Evolutionary conservation across 2,329 filamentous ascomycete species (phyloP).

Genomic region (Chaetomium strumarium): DNA sequence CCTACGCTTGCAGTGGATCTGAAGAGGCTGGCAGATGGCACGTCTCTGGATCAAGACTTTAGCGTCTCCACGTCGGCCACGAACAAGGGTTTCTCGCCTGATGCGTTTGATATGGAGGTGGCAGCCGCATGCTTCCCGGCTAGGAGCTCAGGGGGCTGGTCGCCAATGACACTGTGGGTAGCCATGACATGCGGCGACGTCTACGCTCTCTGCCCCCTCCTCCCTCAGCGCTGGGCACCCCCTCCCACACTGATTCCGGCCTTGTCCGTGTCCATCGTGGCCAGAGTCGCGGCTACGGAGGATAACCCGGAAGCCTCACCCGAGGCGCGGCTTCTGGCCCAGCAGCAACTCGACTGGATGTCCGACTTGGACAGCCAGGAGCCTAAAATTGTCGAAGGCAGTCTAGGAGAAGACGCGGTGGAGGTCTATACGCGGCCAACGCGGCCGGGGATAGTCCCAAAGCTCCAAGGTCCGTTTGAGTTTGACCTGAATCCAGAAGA

Average conservation of each 20-base stretch:
- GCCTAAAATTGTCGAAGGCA: constrained; percentile 47
- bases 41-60: constrained; percentile 76
- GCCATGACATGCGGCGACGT: constrained; percentile 93
- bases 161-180: constrained; percentile 92
- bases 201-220: constrained; percentile 84
- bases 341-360: constrained; percentile 64
- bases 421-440: constrained; percentile 54
- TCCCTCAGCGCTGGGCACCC: constrained; percentile 81
- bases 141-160: constrained; percentile 73
- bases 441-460: constrained; percentile 52
- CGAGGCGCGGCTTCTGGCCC: constrained; percentile 50
- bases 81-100: constrained; percentile 79
- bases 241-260: constrained; percentile 73
- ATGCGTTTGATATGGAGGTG: constrained; percentile 89
- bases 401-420: constrained; percentile 42
- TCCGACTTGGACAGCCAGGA: constrained; percentile 59
- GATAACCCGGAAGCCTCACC: constrained; percentile 51
- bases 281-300: constrained; percentile 59
- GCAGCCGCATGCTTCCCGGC: constrained; percentile 76
- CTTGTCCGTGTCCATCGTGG: constrained; percentile 74
- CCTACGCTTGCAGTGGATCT: constrained; percentile 81
- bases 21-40: constrained; percentile 81
- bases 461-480: constrained; percentile 57
- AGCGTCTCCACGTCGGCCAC: constrained; percentile 66
- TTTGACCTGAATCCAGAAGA: constrained; percentile 48